These are phyloP conservation scores for Cryptococcus neoformans DNA, from an alignment of 1,284 basidiomycete genomes.

Conservation along the genomic window DNA sequence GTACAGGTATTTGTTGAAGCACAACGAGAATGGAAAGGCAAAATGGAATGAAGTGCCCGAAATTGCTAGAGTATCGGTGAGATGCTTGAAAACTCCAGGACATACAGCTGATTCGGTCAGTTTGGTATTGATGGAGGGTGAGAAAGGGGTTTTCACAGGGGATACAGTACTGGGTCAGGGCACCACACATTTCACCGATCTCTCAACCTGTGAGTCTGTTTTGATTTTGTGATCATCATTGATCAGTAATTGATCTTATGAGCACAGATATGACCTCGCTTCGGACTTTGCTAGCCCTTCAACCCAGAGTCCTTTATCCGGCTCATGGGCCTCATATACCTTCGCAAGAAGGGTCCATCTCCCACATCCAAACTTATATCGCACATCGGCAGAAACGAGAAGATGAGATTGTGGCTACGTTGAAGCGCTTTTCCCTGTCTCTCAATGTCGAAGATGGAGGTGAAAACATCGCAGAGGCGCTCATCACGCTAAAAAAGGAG, in stretches of 20 bases:
- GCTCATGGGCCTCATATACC: slow-evolving; percentile 74
- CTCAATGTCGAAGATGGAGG: not conserved
- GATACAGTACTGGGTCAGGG: slow-evolving; percentile 91
- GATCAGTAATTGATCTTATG: not conserved
- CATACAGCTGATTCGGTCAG: slow-evolving; percentile 86
- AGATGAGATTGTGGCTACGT: slow-evolving; percentile 58
- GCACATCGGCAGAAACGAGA: slow-evolving; percentile 79
- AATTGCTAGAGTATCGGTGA: slow-evolving; percentile 49
- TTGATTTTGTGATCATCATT: slow-evolving; percentile 26
- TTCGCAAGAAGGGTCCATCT: slow-evolving; percentile 46
- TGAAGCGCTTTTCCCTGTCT: slow-evolving; percentile 9
- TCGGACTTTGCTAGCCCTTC: slow-evolving; percentile 39
- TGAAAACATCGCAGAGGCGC: not conserved
- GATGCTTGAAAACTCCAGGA: slow-evolving; percentile 80
- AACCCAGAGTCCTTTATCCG: slow-evolving; percentile 63
- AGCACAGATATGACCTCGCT: slow-evolving; percentile 37
- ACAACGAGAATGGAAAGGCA: slow-evolving; percentile 34
- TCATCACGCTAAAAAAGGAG: slow-evolving; percentile 9
- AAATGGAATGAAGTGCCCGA: slow-evolving; percentile 41
- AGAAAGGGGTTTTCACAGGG: slow-evolving; percentile 72
- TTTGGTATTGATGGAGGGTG: slow-evolving; percentile 60
- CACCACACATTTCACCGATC: slow-evolving; percentile 85
- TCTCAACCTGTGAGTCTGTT: slow-evolving; percentile 65
- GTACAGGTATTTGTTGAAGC: slow-evolving; percentile 30
- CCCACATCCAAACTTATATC: slow-evolving; percentile 67